Evolutionary conservation across 305 asterid species (phyloP).

Genomic region (Fraxinus velutina): DNA sequence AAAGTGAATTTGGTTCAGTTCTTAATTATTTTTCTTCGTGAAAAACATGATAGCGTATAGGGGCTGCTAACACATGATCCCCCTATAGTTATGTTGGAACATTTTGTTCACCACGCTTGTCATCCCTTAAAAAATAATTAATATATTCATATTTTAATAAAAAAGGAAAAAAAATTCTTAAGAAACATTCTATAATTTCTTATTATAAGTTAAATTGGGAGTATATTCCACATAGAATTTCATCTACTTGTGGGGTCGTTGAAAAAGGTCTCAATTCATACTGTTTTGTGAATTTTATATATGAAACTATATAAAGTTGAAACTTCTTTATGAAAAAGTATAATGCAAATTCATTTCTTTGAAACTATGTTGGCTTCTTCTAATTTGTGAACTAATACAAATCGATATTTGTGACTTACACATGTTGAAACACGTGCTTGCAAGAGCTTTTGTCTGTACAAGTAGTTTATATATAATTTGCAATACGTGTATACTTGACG

Average conservation of each 20-base stretch:
- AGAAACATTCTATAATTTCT: not conserved
- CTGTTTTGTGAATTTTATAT: not conserved
- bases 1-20: not conserved
- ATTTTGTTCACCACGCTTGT: not conserved
- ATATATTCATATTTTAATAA: not conserved
- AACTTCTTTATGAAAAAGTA: not conserved
- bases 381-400: not conserved
- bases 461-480: too few relatives aligned
- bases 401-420: not conserved
- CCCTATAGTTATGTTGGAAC: not conserved
- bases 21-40: conserved; percentile 13
- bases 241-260: not conserved
- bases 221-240: not conserved
- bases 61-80: conserved; percentile 2
- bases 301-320: not conserved
- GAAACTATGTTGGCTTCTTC: not conserved
- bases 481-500: not conserved
- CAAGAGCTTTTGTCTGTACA: not conserved
- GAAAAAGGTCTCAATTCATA: not conserved
- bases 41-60: conserved; percentile 15
- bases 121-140: not conserved
- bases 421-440: too few relatives aligned
- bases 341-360: not conserved
- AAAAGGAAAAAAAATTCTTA: not conserved
- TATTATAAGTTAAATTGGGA: not conserved